Conservation (phyloP, 495 filamentous ascomycete species). For the Aspergillus taichungensis region DNA sequence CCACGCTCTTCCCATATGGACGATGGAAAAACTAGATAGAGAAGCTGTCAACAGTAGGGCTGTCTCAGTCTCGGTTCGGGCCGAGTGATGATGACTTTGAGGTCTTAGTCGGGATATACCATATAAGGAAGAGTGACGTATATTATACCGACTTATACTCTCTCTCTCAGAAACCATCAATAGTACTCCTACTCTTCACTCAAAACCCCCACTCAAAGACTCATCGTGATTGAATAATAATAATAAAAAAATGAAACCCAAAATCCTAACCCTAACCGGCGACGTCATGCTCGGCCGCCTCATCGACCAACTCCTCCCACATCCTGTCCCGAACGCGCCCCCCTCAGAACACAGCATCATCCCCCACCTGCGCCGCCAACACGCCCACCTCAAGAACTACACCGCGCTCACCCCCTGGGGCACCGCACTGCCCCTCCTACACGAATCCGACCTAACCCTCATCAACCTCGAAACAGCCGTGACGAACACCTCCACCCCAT, state of each 20-base stretch:
- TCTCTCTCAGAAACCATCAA: no score
- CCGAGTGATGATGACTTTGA: no score
- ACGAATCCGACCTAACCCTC: constrained; percentile 20
- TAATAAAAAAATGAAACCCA: constrained; percentile 1
- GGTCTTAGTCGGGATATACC: no score
- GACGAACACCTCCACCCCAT: constrained; percentile 21
- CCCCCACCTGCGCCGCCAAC: constrained; percentile 5
- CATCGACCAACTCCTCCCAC: constrained; percentile 32
- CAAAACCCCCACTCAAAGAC: no score
- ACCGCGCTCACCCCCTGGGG: constrained; percentile 25
- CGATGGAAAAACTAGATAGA: no score
- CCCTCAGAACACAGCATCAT: constrained; percentile 11
- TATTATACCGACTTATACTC: not conserved
- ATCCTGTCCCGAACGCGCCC: constrained; percentile 17
- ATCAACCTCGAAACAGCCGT: constrained; percentile 38
- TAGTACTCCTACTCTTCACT: no score
- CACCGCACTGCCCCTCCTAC: constrained; percentile 24
- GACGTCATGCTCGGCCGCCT: constrained; percentile 40
- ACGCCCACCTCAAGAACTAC: constrained; percentile 16
- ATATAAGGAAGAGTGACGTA: not conserved
- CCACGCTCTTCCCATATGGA: no score
- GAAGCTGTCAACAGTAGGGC: no score
- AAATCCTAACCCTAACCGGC: constrained; percentile 28
- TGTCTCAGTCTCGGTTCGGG: no score
- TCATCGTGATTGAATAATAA: not conserved